A percentile compares a stretch with the other conserved stretches of the same genome.
phyloP scores from a whole-genome alignment of 768 basidiomycete genomes.

The Calocera cornea region DNA sequence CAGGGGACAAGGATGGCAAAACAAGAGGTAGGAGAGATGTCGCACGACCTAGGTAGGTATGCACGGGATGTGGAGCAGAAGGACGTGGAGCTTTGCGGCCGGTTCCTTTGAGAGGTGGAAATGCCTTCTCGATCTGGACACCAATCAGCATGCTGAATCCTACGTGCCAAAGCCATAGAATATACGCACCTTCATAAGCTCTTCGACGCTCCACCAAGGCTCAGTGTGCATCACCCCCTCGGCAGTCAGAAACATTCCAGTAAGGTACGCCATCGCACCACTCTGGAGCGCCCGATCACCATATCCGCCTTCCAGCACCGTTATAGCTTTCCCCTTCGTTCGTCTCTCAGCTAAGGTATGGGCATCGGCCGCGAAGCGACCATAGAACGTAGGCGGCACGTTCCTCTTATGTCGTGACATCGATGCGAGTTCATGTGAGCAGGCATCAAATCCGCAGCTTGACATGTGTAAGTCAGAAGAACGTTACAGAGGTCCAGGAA shows the following conservation, averaged over 20 bases:
- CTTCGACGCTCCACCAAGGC: conserved; percentile 52
- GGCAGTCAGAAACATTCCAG: conserved; percentile 40
- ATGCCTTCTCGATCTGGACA: background rate
- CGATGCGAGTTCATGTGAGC: conserved; percentile 73
- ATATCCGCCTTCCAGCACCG: conserved; percentile 91
- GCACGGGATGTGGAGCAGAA: background rate
- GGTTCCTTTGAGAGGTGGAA: background rate
- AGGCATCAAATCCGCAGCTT: conserved; percentile 91
- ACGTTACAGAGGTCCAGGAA: conserved; percentile 5
- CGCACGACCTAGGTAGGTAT: background rate
- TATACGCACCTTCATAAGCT: conserved; percentile 41
- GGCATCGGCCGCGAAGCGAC: conserved; percentile 66
- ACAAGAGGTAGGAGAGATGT: background rate
- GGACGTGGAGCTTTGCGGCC: background rate
- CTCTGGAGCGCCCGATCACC: conserved; percentile 78
- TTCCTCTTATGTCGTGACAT: conserved; percentile 91
- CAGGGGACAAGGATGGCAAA: background rate
- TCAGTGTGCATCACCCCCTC: conserved; percentile 17
- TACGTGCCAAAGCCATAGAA: background rate
- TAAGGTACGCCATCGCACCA: conserved; percentile 68
- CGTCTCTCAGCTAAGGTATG: conserved; percentile 48
- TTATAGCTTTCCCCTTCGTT: conserved; percentile 58
- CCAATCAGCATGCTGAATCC: background rate
- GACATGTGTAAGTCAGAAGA: no score
- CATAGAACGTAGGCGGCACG: conserved; percentile 75